Evolutionary conservation across 192 early-diverging fungal genomes (phyloP).

Genomic region (Backusella australiensis): DNA sequence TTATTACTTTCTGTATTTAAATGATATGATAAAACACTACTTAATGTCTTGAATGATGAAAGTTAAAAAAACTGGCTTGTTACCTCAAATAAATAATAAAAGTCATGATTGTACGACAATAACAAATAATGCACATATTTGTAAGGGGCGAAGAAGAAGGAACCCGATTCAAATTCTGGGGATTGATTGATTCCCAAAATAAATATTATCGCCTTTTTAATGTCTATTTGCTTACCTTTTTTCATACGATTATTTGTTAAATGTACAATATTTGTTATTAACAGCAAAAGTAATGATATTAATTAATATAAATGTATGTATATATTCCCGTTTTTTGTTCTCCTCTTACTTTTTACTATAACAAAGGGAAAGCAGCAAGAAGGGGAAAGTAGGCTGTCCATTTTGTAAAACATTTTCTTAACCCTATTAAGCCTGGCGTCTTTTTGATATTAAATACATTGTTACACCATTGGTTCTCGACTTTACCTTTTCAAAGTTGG

Average conservation of each 20-base stretch:
- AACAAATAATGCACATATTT: neutral
- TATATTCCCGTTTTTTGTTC: no score
- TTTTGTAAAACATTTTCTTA: neutral
- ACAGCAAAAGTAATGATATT: neutral
- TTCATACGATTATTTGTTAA: neutral
- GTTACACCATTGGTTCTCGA: neutral
- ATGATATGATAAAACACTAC: neutral
- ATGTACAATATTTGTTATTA: neutral
- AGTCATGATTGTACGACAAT: neutral
- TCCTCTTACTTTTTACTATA: neutral
- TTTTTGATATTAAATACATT: neutral
- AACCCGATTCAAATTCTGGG: neutral
- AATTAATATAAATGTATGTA: neutral
- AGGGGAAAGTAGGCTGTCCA: neutral
- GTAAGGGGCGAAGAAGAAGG: neutral
- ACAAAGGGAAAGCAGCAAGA: neutral
- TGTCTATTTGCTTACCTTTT: neutral
- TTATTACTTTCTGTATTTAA: neutral
- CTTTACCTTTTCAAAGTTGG: neutral
- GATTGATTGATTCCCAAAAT: neutral
- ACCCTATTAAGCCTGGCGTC: neutral
- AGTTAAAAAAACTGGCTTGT: neutral
- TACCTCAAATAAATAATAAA: slow-evolving; percentile 6
- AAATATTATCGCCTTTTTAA: neutral
- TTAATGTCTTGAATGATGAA: neutral